Evolutionary conservation across 208 protist species (phyloP), one percentile per base, ranked within the genome.

Genomic region (Trypanosoma cruzi): DNA sequence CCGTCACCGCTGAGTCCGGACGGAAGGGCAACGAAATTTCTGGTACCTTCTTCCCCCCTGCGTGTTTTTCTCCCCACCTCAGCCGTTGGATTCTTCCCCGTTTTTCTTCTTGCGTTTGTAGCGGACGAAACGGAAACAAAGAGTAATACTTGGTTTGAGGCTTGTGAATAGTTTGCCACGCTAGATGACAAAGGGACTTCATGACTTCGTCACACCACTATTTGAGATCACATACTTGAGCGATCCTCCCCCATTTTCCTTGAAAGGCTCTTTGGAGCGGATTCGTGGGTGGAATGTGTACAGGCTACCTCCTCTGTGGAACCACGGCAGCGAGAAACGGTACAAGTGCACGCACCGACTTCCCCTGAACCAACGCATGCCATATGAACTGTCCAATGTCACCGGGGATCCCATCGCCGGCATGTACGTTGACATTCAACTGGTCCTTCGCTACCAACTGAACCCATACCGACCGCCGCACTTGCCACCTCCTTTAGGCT

Each of bases 371-470:
- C 20, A 14, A 18, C 7, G 18, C 1, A 53, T 24, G 0, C 4
- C 18, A 3, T 60, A 65, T 28, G 24, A n/a, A 4, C 22, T 66
- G 20, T 57, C 24, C n/a, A 60, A 1, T 10, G 36, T 52, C 1
- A 57, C 29, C 14, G 57, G 60, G 13, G 68, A 73, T 16, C 58
- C 68, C n/a, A 48, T 73, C 10, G 22, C 5, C 5, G 20, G 26
- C 26, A n/a, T 42, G 20, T 18, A 59, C 22, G 14, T 73, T 18
- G 1, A 60, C 28, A 16, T 1, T 49, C 28, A 24, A 16, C 34
- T 73, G 10, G 24, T 66, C 48, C 49, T 73, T 2, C 68, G 68
- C n/a, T 73, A 73, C 28, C 68, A 73, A 60, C 58, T 73, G n/a
- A 73, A 73, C 31, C 68, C 68, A 28, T 34, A 62, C 48, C 50